Percentiles rank a stretch among this genome's conserved stretches.
phyloP scores from a whole-genome alignment of 257 asterid genomes.

The Solanum chilense region DNA sequence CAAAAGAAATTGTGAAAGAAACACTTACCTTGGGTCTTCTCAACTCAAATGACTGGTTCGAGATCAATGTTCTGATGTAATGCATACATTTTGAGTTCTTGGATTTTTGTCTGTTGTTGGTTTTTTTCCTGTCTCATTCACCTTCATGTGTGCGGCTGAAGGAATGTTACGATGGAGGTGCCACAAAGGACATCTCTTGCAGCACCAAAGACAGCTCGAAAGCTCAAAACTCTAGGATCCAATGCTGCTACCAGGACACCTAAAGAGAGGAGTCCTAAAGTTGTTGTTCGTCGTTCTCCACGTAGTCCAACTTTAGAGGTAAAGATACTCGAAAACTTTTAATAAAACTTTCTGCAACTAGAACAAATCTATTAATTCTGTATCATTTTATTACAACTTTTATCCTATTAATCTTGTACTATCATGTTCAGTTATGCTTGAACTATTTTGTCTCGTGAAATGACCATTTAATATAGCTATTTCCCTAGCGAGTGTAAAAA shows the following conservation, averaged over 20 bases:
- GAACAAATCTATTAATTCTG: background rate
- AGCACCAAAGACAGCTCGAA: slow-evolving; percentile 36
- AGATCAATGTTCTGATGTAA: background rate
- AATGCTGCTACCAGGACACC: slow-evolving; percentile 38
- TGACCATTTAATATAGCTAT: background rate
- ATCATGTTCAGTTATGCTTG: background rate
- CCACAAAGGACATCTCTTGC: slow-evolving; percentile 40
- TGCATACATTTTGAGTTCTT: background rate
- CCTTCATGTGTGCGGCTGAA: slow-evolving; percentile 1
- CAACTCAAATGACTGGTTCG: background rate
- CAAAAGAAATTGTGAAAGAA: too few relatives aligned
- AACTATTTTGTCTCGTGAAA: background rate
- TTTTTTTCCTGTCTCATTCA: background rate
- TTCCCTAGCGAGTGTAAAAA: background rate
- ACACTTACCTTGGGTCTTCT: too few relatives aligned
- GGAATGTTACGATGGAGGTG: slow-evolving; percentile 43
- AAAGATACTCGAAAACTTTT: background rate
- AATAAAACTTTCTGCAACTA: background rate
- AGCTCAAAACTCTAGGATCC: slow-evolving; percentile 30
- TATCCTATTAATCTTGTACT: background rate
- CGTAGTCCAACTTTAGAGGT: slow-evolving; percentile 64
- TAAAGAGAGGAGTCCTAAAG: slow-evolving; percentile 55
- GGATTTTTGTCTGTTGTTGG: background rate
- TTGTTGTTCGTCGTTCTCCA: slow-evolving; percentile 52
- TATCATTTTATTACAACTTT: background rate